Evolutionary conservation across 257 asterid species (phyloP), one percentile per base, ranked within the genome.

Genomic region (Euphrasia confusa): DNA sequence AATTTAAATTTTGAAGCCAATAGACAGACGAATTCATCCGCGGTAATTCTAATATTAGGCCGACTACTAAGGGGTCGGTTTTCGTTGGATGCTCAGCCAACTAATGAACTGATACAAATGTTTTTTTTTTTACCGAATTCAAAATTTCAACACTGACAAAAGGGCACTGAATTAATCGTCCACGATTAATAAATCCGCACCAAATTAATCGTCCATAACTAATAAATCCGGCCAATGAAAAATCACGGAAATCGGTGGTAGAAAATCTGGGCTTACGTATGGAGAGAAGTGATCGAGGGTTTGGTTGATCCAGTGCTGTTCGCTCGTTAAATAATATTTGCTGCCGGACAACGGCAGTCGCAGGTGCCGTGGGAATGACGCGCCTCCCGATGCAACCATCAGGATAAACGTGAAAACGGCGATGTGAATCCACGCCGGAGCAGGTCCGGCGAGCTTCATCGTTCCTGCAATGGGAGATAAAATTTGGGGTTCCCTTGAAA

Each of bases 271-370:
- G 37, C 71, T 79, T 74, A 87, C 99, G 39, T 80, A 85, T 48
- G 99, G 99, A 70, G 96, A 93, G 81, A 93, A 89, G 73, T 89
- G 97, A 72, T 93, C 95, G 53, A 93, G 79, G 13, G 87, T 85
- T 70, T 89, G 97, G 77, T 80, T 80, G 69, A 93, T 68, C 97
- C 97, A 89, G 44, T 67, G 78, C 54, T 68, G 87, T 49, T 85
- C 78, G 5, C 15, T 77, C 58, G 96, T 87, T 77, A 93, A 77
- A 44, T 77, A 85, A 13, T 75, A 74, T 44, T 18, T 71, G 74
- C 71, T 76, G 27, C 40, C 67, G 7, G 73, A 72, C 68, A 44
- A 64, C 70, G 72, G 72, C 13, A 30, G 74, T 55, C 75, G 88
- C 14, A 74, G 72, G 52, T 61, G 35, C 67, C 81, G 76, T 40